Evolutionary conservation across 2,329 filamentous ascomycete genomes (phyloP).

Genomic region (Trichoderma sp.): DNA sequence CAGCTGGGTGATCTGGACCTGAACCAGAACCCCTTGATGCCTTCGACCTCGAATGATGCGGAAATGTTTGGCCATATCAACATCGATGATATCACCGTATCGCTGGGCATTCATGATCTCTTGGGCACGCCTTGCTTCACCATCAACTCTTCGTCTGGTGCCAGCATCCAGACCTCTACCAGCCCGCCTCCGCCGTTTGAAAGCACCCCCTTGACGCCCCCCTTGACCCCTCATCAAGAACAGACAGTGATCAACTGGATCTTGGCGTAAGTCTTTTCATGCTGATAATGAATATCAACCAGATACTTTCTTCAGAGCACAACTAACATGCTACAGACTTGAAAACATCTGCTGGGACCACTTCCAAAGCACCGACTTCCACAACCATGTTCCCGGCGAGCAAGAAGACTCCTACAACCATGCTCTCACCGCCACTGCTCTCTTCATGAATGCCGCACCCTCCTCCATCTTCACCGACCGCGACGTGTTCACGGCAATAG

Average conservation of each 20-base stretch:
- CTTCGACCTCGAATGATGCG: slow-evolving; percentile 31
- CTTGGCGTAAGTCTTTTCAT: slow-evolving; percentile 53
- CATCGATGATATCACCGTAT: slow-evolving; percentile 46
- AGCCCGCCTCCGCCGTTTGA: slow-evolving; percentile 33
- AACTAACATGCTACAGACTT: slow-evolving; percentile 42
- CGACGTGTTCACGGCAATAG: slow-evolving; percentile 1
- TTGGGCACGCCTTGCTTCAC: slow-evolving; percentile 50
- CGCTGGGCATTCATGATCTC: slow-evolving; percentile 47
- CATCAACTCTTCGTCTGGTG: slow-evolving; percentile 40
- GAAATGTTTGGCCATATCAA: slow-evolving; percentile 42
- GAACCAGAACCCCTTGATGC: slow-evolving; percentile 23
- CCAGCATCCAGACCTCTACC: slow-evolving; percentile 31
- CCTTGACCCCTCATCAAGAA: slow-evolving; percentile 45
- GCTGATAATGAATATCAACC: neutral
- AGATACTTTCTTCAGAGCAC: neutral
- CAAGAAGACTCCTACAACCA: slow-evolving; percentile 45
- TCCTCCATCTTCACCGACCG: slow-evolving; percentile 40
- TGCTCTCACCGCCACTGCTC: slow-evolving; percentile 50
- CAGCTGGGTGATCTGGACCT: slow-evolving; percentile 20
- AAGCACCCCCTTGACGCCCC: slow-evolving; percentile 30
- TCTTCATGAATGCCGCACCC: slow-evolving; percentile 48
- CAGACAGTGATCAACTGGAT: slow-evolving; percentile 58
- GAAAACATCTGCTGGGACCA: slow-evolving; percentile 59
- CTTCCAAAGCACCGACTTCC: slow-evolving; percentile 49
- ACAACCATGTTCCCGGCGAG: slow-evolving; percentile 34